These are phyloP conservation scores for Excoecaria cochinchinensis DNA, from an alignment of 345 rosid species.

Conservation along the genomic window DNA sequence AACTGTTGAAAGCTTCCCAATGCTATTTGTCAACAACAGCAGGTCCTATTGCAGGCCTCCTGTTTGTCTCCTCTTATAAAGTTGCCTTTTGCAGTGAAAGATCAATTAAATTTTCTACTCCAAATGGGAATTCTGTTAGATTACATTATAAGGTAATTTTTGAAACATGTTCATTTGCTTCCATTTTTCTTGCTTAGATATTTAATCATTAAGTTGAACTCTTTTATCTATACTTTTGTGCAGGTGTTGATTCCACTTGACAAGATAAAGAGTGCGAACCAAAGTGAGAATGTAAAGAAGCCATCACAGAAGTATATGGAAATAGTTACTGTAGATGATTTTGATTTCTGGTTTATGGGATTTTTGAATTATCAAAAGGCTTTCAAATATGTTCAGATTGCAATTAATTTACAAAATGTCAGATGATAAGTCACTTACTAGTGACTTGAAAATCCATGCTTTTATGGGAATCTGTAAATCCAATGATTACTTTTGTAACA, in stretches of 20 bases:
- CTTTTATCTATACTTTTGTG: neutral
- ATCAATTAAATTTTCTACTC: slow-evolving; percentile 37
- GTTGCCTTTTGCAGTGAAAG: slow-evolving; percentile 51
- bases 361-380: slow-evolving; percentile 68
- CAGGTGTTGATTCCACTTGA: slow-evolving; percentile 55
- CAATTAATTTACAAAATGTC: slow-evolving; percentile 30
- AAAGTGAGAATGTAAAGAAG: slow-evolving; percentile 50
- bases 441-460: neutral
- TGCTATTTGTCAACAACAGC: slow-evolving; percentile 49
- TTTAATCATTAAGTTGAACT: neutral
- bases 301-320: slow-evolving; percentile 72
- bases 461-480: neutral
- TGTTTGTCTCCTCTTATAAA: slow-evolving; percentile 43
- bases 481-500: neutral
- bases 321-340: slow-evolving; percentile 58
- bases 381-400: slow-evolving; percentile 50
- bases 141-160: slow-evolving; percentile 39
- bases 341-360: slow-evolving; percentile 93
- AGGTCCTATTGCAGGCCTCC: slow-evolving; percentile 55
- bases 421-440: slow-evolving; percentile 8
- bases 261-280: slow-evolving; percentile 52
- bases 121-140: slow-evolving; percentile 33
- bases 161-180: neutral
- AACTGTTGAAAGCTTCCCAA: slow-evolving; percentile 42
- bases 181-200: too few species aligned